These are phyloP conservation scores for Asterochloris erici DNA, from an alignment of 139 green algal genomes.

Conservation along the genomic window DNA sequence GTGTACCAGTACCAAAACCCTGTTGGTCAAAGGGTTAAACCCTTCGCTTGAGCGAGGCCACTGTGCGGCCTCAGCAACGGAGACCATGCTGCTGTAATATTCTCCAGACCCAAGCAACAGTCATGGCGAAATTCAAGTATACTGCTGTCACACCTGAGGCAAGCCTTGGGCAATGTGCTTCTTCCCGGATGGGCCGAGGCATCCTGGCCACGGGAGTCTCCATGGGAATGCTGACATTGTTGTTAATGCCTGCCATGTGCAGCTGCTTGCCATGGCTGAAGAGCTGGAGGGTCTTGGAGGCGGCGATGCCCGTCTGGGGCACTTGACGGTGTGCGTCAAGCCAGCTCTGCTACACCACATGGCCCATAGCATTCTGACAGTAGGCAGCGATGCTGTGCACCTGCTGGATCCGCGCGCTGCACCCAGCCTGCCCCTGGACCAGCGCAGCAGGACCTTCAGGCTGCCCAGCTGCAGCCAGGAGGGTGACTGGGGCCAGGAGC, in stretches of 20 bases:
- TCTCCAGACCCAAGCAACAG: too few species aligned
- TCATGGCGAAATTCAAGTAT: neutral
- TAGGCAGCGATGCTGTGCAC: neutral
- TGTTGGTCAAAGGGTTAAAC: too few species aligned
- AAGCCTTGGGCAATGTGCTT: neutral
- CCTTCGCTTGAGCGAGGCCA: too few species aligned
- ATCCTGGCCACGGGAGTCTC: too few species aligned
- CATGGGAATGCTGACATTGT: too few species aligned
- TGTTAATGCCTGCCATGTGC: neutral
- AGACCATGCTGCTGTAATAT: too few species aligned
- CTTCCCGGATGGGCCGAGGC: too few species aligned
- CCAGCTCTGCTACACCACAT: neutral
- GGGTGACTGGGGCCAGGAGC: neutral
- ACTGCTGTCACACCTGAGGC: constrained; percentile 13
- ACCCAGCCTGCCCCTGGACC: neutral
- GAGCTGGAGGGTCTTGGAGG: constrained; percentile 27
- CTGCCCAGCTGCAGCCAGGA: neutral
- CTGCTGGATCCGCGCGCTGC: neutral
- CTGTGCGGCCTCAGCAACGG: too few species aligned
- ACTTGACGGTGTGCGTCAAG: neutral
- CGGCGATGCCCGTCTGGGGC: constrained; percentile 19
- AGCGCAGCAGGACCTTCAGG: neutral
- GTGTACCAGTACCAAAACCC: too few species aligned
- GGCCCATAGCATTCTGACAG: neutral
- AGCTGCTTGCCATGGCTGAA: constrained; percentile 15